Conservation (phyloP, 805 yeast species). For the Lipomyces anomalus region DNA sequence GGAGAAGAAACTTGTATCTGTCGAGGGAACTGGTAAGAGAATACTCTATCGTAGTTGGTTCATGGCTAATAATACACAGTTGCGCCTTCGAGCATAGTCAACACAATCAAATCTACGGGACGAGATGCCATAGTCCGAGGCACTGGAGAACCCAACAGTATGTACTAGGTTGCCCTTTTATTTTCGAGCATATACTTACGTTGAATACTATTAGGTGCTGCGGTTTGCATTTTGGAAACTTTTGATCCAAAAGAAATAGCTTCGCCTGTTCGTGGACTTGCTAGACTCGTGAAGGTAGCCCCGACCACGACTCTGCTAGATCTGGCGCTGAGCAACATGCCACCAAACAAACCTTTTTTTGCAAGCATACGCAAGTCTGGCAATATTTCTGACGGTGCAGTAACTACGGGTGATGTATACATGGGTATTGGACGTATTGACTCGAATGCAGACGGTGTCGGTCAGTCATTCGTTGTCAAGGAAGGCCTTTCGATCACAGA, state of each 20-base stretch:
- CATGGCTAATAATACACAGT: conserved; percentile 26
- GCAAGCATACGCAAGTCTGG: conserved; percentile 69
- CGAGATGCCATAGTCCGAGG: conserved; percentile 90
- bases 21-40: conserved; percentile 46
- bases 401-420: conserved; percentile 54
- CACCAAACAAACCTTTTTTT: conserved; percentile 54
- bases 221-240: conserved; percentile 81
- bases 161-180: neutral
- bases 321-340: conserved; percentile 67
- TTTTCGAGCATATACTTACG: neutral
- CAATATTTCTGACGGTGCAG: conserved; percentile 66
- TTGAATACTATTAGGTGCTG: conserved; percentile 44
- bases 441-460: conserved; percentile 13
- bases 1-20: conserved; percentile 53
- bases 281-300: conserved; percentile 68
- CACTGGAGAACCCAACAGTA: conserved; percentile 66
- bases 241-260: conserved; percentile 44
- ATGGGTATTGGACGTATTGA: conserved; percentile 40
- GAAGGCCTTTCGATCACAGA: conserved; percentile 20
- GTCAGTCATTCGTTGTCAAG: conserved; percentile 21
- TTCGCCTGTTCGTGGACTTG: conserved; percentile 77
- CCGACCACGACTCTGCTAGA: conserved; percentile 59
- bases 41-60: no score
- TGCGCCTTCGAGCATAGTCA: conserved; percentile 72
- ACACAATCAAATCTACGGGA: conserved; percentile 65